Evolutionary conservation across 768 basidiomycete genomes (phyloP).

Genomic region (Trametes sanguinea): DNA sequence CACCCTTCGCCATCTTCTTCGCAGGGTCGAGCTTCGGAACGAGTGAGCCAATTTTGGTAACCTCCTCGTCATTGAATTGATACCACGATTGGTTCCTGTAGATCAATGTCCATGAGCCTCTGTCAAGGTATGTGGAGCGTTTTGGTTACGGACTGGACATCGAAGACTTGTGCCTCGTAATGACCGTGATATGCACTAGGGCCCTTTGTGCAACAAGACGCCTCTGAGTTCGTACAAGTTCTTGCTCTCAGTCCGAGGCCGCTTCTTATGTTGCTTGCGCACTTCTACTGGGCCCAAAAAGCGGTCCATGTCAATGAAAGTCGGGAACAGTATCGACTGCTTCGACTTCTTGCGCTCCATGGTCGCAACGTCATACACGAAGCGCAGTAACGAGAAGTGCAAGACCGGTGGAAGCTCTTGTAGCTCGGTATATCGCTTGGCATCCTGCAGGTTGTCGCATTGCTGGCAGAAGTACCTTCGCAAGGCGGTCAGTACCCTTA

Average conservation of each 20-base stretch:
- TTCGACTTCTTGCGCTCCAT: conserved; percentile 89
- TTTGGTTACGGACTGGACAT: conserved; percentile 52
- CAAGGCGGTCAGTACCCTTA: background rate
- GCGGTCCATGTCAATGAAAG: conserved; percentile 66
- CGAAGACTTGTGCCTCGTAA: conserved; percentile 84
- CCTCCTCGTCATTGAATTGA: conserved; percentile 89
- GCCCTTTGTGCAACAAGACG: conserved; percentile 85
- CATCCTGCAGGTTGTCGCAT: conserved; percentile 75
- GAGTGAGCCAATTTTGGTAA: conserved; percentile 61
- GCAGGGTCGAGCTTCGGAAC: conserved; percentile 44
- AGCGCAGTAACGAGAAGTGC: conserved; percentile 92
- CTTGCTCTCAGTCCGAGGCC: conserved; percentile 7
- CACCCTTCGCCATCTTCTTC: conserved; percentile 34
- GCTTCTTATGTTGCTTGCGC: conserved; percentile 16
- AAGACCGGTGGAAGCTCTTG: conserved; percentile 79
- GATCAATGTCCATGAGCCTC: background rate
- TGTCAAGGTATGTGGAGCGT: background rate
- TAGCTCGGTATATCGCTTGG: conserved; percentile 74
- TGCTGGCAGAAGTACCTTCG: conserved; percentile 76
- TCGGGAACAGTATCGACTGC: conserved; percentile 77
- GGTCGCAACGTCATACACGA: conserved; percentile 78
- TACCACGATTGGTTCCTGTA: conserved; percentile 76
- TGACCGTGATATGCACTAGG: conserved; percentile 92
- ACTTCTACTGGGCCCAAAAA: conserved; percentile 47
- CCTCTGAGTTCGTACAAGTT: conserved; percentile 80